A percentile compares a stretch with the other conserved stretches of the same genome.
These are phyloP conservation scores for Epichloe bromicola DNA, from an alignment of 2,329 filamentous ascomycete species.

Conservation along the genomic window DNA sequence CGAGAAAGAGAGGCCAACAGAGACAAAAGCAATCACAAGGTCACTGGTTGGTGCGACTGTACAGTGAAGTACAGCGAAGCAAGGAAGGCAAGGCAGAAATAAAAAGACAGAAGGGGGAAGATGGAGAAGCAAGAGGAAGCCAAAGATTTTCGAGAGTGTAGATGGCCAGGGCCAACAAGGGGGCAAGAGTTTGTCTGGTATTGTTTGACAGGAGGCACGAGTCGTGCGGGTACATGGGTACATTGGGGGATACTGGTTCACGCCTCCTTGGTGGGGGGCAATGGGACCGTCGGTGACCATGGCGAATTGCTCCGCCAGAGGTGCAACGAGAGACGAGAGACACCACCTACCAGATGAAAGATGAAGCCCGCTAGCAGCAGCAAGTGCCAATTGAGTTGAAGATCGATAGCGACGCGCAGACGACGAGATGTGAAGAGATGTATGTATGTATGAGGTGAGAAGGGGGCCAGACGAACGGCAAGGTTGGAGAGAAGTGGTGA, in stretches of 20 bases:
- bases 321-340: too few relatives aligned
- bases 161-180: neutral
- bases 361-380: neutral
- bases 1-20: neutral
- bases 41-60: neutral
- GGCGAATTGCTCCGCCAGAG: neutral
- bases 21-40: neutral
- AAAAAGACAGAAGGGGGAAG: neutral
- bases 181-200: neutral
- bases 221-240: constrained; percentile 5
- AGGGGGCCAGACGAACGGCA: neutral
- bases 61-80: neutral
- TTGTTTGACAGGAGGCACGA: constrained; percentile 5
- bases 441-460: neutral
- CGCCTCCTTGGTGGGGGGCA: neutral
- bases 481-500: too few relatives aligned
- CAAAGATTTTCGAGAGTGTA: neutral
- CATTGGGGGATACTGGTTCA: constrained; percentile 1
- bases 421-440: neutral
- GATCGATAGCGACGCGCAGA: too few relatives aligned
- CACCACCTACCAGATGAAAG: neutral
- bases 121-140: neutral
- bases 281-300: neutral
- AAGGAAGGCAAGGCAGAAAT: neutral
- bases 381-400: constrained; percentile 1